Evolutionary conservation across 2,329 filamentous ascomycete genomes (phyloP), one percentile per base, ranked within the genome.

Genomic region (Colletotrichum tamarilloi): DNA sequence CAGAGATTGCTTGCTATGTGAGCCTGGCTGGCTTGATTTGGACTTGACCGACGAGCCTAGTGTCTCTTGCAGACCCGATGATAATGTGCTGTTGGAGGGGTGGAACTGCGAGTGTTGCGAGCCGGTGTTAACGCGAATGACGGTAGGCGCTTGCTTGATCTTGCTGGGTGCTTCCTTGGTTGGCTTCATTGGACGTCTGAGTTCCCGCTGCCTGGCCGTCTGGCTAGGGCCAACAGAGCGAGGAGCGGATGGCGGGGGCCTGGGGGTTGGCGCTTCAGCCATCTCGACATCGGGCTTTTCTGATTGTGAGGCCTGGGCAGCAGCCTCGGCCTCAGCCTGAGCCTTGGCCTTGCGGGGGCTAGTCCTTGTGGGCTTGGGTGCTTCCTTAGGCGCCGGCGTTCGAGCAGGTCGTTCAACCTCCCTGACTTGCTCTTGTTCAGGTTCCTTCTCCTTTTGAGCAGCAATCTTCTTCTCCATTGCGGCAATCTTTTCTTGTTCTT

Each of bases 101-200:
- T 91, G 88, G 73, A 89, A 88, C 70, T 91, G 90, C 28, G 87
- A 84, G 69, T 89, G 86, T 75, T 92, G 90, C 11, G 91, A 92
- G 26, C 89, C 88, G 65, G 90, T 91, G 76, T 92, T 93, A 73
- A 94, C 92, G 70, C 89, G 90, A 77, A 93, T 95, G 70, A 93
- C 90, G 3, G 93, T 94, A 8, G 92, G 93, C 1, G 89, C 90
- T 72, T 92, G 91, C 79, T 92, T 94, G 0, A 87, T 79, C 79
- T 93, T 94, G 12, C 82, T 76, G 4, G 86, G 76, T 1, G 85
- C 78, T 53, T 93, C 91, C 78, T 92, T 93, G 9, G 86, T 86
- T 2, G 92, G 91, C 77, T 90, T 93, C 4, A 89, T 78, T 0
- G 91, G 91, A 66, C 92, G 86, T 78, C 91, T 91, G 70, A 87